phyloP scores from a whole-genome alignment of 116 monocot species.

The Phalaenopsis hybrid region DNA sequence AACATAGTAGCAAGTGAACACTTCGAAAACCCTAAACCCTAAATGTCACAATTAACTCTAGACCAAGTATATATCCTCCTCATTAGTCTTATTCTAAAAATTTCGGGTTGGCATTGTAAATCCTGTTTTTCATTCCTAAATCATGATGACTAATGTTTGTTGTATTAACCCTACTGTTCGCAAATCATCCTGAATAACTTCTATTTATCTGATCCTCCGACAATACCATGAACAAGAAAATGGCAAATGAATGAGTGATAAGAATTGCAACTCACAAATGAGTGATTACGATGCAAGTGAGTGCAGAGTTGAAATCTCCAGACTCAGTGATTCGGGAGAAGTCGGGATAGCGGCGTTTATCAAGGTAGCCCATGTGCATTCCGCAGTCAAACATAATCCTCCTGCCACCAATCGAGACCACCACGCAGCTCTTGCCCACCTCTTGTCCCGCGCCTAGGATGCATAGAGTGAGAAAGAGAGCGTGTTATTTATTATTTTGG shows the following conservation, averaged over 20 bases:
- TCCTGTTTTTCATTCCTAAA: neutral
- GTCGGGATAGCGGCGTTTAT: slow-evolving; percentile 71
- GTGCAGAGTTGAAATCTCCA: too few species aligned
- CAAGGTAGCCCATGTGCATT: slow-evolving; percentile 91
- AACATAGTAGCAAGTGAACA: neutral
- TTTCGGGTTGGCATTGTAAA: neutral
- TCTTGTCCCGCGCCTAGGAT: slow-evolving; percentile 80
- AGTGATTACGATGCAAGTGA: slow-evolving; percentile 74
- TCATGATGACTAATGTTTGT: too few species aligned
- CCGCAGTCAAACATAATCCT: slow-evolving; percentile 95
- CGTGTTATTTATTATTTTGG: neutral
- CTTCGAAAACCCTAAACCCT: neutral
- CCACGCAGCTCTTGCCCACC: slow-evolving; percentile 95
- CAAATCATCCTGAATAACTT: neutral
- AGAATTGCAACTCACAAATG: slow-evolving; percentile 43
- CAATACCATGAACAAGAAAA: neutral
- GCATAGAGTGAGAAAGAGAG: neutral
- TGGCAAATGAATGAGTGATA: slow-evolving; percentile 7
- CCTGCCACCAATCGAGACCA: slow-evolving; percentile 66
- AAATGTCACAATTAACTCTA: too few species aligned
- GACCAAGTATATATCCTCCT: too few species aligned
- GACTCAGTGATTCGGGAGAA: slow-evolving; percentile 29
- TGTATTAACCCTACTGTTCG: too few species aligned
- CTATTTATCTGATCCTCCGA: neutral
- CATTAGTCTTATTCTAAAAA: neutral